Percentiles rank a stretch among this genome's conserved stretches.
Conservation (phyloP, 169 alveolate genomes). For the Blepharisma undulans region DNA sequence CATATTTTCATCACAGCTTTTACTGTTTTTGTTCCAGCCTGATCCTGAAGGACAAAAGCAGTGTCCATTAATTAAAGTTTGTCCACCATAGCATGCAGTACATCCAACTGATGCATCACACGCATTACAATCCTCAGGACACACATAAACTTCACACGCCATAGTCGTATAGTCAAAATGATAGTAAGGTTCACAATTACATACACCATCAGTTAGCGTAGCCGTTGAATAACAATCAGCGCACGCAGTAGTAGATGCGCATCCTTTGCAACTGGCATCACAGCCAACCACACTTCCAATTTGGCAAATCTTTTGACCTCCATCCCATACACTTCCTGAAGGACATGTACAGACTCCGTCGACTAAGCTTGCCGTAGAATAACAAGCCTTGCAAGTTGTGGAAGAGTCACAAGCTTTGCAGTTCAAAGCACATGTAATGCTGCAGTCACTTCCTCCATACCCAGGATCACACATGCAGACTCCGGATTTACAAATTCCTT, state of each 20-base stretch:
- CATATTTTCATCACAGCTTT: not conserved
- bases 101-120: not conserved
- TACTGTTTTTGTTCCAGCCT: not conserved
- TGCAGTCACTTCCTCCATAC: conserved; percentile 32
- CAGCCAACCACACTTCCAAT: not conserved
- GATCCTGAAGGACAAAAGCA: not conserved
- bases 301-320: not conserved
- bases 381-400: not conserved
- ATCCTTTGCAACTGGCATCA: not conserved
- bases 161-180: too few relatives aligned
- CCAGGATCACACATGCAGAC: conserved; percentile 24
- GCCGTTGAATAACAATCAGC: not conserved
- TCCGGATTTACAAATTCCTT: conserved; percentile 14
- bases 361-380: not conserved
- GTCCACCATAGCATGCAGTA: not conserved
- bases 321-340: not conserved
- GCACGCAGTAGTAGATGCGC: not conserved
- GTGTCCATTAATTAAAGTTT: not conserved
- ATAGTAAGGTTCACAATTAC: not conserved
- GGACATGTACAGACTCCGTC: not conserved
- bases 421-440: not conserved
- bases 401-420: not conserved
- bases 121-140: not conserved
- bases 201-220: not conserved
- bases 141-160: too few relatives aligned